Base-by-base conservation (phyloP, 169 alveolate genomes). In the Plasmodium cynomolgi region DNA sequence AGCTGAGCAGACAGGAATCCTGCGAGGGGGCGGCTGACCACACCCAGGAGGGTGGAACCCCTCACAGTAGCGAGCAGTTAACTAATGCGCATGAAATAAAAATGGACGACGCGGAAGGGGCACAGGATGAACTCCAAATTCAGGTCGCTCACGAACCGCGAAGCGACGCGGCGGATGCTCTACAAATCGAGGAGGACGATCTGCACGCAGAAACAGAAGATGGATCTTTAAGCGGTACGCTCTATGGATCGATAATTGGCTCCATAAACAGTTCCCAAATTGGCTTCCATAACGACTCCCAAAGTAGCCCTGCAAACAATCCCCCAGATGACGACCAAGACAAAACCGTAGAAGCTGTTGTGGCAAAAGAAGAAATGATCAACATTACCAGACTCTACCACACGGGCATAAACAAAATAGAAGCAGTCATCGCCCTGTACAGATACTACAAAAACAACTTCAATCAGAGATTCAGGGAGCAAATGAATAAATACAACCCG, bases 331-430 rank as follows among this genome's bases (percentile, higher is more conserved):
- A 23, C 3, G 39, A 77, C 44, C 44, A 92, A 37, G 81, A 94
- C 31, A 73, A 94, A 81, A 34, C 84, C 20, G 34, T 83, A 4
- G 84, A 83, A 68, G 68, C 77, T 4, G 72, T 92, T 54, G 91
- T 93, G n/a, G 92, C 90, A 50, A 91, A 95, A 47, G 94, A 91
- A 83, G 84, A 92, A 56, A 17, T 81, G 15, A 37, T 58, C 74
- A 83, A 77, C 73, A 39, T 83, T 37, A 74, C 77, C 29, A 92
- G 81, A 56, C 91, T 95, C 17, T 90, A 90, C 41, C 81, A 91
- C 77, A 72, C 85, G 83, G 85, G 94, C 37, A 93, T 74, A 68
- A 83, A 73, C 33, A 86, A 86, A 77, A 90, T 95, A 8, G 96
- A 95, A 20, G 47, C 95, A 26, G 75, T 82, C 15, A 91, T 81